A percentile compares a stretch with the other conserved stretches of the same genome.
Conservation (phyloP, 805 yeast genomes). For the Sugiyamaella mastotermitis region DNA sequence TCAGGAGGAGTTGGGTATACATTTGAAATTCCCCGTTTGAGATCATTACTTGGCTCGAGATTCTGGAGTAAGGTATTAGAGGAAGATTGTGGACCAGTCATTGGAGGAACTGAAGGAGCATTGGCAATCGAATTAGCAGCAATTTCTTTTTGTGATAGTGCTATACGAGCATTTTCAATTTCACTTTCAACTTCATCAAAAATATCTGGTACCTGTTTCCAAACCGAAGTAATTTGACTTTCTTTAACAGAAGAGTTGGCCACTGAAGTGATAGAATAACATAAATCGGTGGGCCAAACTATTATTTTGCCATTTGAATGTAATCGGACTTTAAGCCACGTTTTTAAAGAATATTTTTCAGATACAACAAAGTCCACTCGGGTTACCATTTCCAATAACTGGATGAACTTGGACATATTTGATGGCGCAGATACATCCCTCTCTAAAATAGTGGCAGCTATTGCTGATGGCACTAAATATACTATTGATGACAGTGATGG, state of each 20-base stretch:
- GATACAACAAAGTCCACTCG: slow-evolving; percentile 3
- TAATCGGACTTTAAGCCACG: slow-evolving; percentile 15
- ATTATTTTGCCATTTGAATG: slow-evolving; percentile 7
- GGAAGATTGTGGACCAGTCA: too few species aligned
- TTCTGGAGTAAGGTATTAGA: too few species aligned
- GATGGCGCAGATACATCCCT: slow-evolving; percentile 8
- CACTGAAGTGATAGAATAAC: slow-evolving; percentile 13
- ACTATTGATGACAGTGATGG: slow-evolving; percentile 2
- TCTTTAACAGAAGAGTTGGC: neutral
- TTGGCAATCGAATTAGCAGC: too few species aligned
- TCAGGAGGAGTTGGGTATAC: slow-evolving; percentile 34
- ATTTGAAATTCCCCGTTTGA: slow-evolving; percentile 9
- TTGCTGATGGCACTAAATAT: slow-evolving; percentile 10
- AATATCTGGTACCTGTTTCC: slow-evolving; percentile 20
- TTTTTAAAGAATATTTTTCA: slow-evolving; percentile 1
- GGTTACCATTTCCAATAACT: slow-evolving; percentile 8
- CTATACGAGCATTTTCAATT: slow-evolving; percentile 6
- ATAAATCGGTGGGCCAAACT: slow-evolving; percentile 26
- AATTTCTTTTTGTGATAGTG: slow-evolving; percentile 4
- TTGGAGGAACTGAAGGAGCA: too few species aligned
- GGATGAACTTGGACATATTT: slow-evolving; percentile 2
- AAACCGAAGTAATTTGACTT: slow-evolving; percentile 15
- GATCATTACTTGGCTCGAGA: neutral
- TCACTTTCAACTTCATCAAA: slow-evolving; percentile 18
- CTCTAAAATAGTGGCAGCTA: slow-evolving; percentile 6